These are phyloP conservation scores for Comarum palustre DNA, from an alignment of 306 rosid species.

Conservation along the genomic window DNA sequence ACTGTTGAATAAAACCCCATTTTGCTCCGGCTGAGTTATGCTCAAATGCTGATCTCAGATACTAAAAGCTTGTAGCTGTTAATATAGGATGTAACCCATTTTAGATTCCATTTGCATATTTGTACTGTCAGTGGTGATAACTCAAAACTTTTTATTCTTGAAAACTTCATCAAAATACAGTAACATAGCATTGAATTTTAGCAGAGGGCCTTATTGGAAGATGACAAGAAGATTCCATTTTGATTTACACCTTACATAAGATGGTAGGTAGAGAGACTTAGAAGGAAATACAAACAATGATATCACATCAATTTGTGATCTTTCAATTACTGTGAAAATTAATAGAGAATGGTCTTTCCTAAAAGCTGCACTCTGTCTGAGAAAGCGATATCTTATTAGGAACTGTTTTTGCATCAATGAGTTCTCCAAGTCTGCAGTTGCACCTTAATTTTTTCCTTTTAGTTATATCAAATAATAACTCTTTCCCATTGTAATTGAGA, in stretches of 20 bases:
- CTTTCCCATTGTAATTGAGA: not conserved
- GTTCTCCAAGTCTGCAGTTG: not conserved
- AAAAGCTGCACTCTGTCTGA: not conserved
- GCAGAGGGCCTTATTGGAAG: constrained; percentile 2
- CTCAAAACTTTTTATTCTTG: not conserved
- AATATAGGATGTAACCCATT: not conserved
- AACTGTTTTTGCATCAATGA: not conserved
- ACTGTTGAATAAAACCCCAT: no score
- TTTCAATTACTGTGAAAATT: not conserved
- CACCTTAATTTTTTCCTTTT: not conserved
- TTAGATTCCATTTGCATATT: constrained; percentile 1
- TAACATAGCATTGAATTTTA: not conserved
- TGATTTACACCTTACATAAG: not conserved
- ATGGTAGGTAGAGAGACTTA: not conserved
- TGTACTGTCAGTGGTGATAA: not conserved
- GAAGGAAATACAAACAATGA: not conserved
- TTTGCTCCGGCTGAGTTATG: not conserved
- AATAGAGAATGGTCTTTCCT: not conserved
- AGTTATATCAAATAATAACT: not conserved
- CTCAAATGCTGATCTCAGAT: not conserved
- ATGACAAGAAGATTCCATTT: not conserved
- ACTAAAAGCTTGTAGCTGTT: constrained; percentile 6
- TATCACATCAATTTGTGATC: not conserved
- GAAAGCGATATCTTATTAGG: not conserved
- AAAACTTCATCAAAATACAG: not conserved